phyloP scores from a whole-genome alignment of 2,329 filamentous ascomycete species.

The Talaromyces atroroseus region DNA sequence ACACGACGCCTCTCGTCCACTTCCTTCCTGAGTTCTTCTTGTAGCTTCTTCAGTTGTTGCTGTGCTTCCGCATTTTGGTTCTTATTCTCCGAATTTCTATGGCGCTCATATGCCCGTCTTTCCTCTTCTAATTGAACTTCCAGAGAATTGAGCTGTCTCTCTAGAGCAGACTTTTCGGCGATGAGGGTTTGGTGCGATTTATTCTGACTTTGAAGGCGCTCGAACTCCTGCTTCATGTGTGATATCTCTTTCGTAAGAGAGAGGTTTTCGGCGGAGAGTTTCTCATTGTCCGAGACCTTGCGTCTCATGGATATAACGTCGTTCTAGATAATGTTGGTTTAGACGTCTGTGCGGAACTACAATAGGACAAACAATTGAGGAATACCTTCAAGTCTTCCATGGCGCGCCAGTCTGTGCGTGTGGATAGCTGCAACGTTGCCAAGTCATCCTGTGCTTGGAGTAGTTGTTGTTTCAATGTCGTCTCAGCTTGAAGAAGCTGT shows the following conservation, averaged over 20 bases:
- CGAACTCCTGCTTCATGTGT: slow-evolving; percentile 55
- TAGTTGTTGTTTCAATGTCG: slow-evolving; percentile 42
- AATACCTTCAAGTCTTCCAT: slow-evolving; percentile 52
- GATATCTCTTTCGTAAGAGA: slow-evolving; percentile 56
- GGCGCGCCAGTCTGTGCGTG: slow-evolving; percentile 50
- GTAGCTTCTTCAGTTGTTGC: slow-evolving; percentile 43
- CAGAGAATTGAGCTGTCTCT: slow-evolving; percentile 69
- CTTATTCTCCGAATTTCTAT: slow-evolving; percentile 36
- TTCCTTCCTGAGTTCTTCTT: slow-evolving; percentile 47
- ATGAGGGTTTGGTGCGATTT: slow-evolving; percentile 61
- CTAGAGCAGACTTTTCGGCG: slow-evolving; percentile 71
- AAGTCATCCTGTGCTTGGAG: slow-evolving; percentile 46
- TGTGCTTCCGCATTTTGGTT: slow-evolving; percentile 38
- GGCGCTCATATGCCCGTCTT: slow-evolving; percentile 62
- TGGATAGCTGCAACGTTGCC: slow-evolving; percentile 20
- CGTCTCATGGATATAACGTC: slow-evolving; percentile 66
- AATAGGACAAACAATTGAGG: not conserved
- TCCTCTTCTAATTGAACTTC: slow-evolving; percentile 81
- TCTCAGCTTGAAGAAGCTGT: slow-evolving; percentile 39
- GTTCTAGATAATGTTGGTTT: slow-evolving; percentile 44
- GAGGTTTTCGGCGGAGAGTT: slow-evolving; percentile 61
- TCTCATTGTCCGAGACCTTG: slow-evolving; percentile 63
- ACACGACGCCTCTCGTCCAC: slow-evolving; percentile 42
- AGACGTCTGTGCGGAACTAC: slow-evolving; percentile 18
- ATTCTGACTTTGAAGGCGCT: slow-evolving; percentile 56